Evolutionary conservation across 2,329 filamentous ascomycete genomes (phyloP).

Genomic region (Botrytis deweyae): DNA sequence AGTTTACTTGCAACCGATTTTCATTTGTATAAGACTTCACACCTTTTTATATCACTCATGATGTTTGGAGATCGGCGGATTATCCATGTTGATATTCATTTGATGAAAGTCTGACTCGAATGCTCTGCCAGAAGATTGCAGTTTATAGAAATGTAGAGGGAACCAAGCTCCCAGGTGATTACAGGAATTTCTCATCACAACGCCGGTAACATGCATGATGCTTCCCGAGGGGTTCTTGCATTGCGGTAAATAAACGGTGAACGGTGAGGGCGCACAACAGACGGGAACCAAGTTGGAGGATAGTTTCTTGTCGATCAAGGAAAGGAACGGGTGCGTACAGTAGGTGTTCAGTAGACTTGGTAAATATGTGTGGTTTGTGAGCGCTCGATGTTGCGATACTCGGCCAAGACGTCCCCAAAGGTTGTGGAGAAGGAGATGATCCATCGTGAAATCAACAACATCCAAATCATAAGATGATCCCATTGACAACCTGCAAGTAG

Average conservation of each 20-base stretch:
- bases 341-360: not conserved
- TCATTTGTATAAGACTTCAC: not conserved
- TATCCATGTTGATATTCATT: constrained; percentile 22
- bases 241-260: not conserved
- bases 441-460: not conserved
- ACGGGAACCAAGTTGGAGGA: not conserved
- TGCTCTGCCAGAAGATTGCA: constrained; percentile 14
- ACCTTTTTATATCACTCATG: not conserved
- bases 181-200: not conserved
- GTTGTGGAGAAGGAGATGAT: not conserved
- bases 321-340: not conserved
- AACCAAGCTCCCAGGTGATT: too few species aligned
- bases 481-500: not conserved
- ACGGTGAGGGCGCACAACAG: not conserved
- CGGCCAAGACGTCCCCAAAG: not conserved
- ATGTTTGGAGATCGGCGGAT: not conserved
- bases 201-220: constrained; percentile 11
- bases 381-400: not conserved
- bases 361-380: not conserved
- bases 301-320: constrained; percentile 9
- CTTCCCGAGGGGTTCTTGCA: constrained; percentile 15
- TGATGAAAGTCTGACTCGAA: not conserved
- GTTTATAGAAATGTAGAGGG: not conserved
- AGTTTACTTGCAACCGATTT: not conserved
- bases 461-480: not conserved